A percentile compares a stretch with the other conserved stretches of the same genome.
Evolutionary conservation across 129 eudicot genomes (phyloP).

Genomic region (Deinandra increscens): DNA sequence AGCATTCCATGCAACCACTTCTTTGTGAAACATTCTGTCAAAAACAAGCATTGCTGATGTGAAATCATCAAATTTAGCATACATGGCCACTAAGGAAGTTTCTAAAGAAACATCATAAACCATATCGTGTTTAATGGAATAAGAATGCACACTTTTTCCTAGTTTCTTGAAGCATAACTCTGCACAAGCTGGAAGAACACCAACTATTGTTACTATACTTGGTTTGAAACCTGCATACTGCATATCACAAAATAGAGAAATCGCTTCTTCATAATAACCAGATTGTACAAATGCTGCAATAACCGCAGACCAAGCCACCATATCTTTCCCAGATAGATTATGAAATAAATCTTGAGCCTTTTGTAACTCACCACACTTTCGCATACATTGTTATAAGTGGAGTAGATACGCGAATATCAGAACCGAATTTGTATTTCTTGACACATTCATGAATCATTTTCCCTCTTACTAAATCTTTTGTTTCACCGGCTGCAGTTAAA

Average conservation of each 20-base stretch:
- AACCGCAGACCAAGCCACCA: conserved; percentile 78
- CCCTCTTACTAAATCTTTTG: conserved; percentile 52
- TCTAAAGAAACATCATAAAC: conserved; percentile 39
- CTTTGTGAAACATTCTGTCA: conserved; percentile 42
- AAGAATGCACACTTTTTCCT: conserved; percentile 68
- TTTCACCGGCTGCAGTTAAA: conserved; percentile 60
- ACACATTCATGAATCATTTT: conserved; percentile 54
- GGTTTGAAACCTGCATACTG: conserved; percentile 48
- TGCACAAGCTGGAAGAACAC: conserved; percentile 69
- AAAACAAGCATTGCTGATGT: conserved; percentile 41
- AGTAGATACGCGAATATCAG: conserved; percentile 54
- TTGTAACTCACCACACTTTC: conserved; percentile 54
- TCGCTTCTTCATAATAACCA: conserved; percentile 50
- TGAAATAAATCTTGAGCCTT: conserved; percentile 47
- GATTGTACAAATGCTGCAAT: conserved; percentile 63
- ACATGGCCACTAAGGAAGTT: conserved; percentile 68
- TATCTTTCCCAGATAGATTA: conserved; percentile 49
- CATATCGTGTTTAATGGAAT: conserved; percentile 41
- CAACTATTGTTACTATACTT: conserved; percentile 47
- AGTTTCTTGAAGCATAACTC: conserved; percentile 39
- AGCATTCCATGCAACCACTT: conserved; percentile 71
- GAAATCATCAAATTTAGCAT: conserved; percentile 53
- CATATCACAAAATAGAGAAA: conserved; percentile 59
- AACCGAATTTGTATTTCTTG: conserved; percentile 42
- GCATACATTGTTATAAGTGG: conserved; percentile 66